A percentile compares a stretch with the other conserved stretches of the same genome.
Conservation (phyloP, 371 early-diverging fungal species). For the Smittium culicis region DNA sequence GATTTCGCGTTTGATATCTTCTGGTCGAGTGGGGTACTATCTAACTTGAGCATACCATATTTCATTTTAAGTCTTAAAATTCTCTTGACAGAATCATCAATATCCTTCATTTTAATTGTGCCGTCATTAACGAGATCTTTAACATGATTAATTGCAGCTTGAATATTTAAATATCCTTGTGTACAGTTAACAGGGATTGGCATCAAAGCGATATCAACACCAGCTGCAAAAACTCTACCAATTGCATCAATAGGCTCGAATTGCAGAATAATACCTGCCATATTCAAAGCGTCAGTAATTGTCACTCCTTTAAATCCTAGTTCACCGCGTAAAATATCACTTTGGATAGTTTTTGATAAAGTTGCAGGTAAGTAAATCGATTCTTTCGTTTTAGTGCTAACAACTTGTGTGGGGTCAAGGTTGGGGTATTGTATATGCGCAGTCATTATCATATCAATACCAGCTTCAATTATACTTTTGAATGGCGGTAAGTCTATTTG, state of each 20-base stretch:
- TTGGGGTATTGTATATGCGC: conserved; percentile 27
- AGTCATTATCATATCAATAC: conserved; percentile 36
- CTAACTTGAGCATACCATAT: not conserved
- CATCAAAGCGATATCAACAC: conserved; percentile 37
- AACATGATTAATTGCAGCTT: not conserved
- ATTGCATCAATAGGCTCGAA: conserved; percentile 30
- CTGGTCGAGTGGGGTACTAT: not conserved
- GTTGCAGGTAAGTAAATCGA: conserved; percentile 19
- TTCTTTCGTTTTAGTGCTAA: conserved; percentile 4
- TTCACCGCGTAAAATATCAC: conserved; percentile 24
- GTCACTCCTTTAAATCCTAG: conserved; percentile 33
- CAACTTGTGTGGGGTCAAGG: conserved; percentile 25
- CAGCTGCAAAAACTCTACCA: conserved; percentile 31
- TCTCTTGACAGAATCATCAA: conserved; percentile 4
- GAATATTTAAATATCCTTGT: too few species aligned
- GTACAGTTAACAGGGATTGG: not conserved
- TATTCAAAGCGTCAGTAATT: conserved; percentile 38
- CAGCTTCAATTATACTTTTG: conserved; percentile 15
- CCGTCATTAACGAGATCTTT: not conserved
- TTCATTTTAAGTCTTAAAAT: conserved; percentile 9
- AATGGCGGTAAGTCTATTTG: conserved; percentile 33
- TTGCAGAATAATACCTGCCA: conserved; percentile 36
- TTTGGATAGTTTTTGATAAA: conserved; percentile 28
- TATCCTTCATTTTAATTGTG: not conserved
- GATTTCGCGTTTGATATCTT: not conserved